A percentile compares a stretch with the other conserved stretches of the same genome.
phyloP scores from a whole-genome alignment of 2,329 filamentous ascomycete species.

The Cladosporium sp. region DNA sequence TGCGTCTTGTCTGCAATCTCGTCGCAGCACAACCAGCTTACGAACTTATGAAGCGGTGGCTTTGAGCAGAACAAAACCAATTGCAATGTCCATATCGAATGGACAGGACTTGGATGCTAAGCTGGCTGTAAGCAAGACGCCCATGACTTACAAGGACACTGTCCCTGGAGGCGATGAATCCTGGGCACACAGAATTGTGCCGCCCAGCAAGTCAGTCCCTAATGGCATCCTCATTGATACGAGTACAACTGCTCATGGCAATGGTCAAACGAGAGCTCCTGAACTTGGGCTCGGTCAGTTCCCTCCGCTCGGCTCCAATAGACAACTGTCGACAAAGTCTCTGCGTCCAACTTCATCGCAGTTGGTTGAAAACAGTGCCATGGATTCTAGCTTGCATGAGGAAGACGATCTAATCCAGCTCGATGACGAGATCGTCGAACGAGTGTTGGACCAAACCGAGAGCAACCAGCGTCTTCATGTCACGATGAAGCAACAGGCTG shows the following conservation, averaged over 20 bases:
- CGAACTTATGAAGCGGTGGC: not conserved
- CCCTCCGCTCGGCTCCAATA: not conserved
- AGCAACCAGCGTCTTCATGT: not conserved
- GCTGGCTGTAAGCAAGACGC: not conserved
- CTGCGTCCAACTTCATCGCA: no score
- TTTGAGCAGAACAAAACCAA: not conserved
- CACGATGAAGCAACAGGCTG: conserved; percentile 11
- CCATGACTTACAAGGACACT: conserved; percentile 7
- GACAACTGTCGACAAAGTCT: not conserved
- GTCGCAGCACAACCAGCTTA: not conserved
- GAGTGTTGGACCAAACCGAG: not conserved
- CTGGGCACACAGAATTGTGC: conserved; percentile 15
- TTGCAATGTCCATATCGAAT: not conserved
- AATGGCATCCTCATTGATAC: conserved; percentile 13
- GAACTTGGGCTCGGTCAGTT: not conserved
- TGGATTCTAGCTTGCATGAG: no score
- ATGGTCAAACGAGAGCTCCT: not conserved
- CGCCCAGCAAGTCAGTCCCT: not conserved
- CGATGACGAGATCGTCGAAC: not conserved
- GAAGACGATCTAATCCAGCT: not conserved
- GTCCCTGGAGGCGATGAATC: conserved; percentile 4
- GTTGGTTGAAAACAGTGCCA: no score
- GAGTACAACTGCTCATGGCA: not conserved
- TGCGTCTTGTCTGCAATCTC: not conserved
- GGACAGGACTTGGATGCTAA: not conserved